Conservation (phyloP, 208 protist genomes). For the Trypanosoma vivax region DNA sequence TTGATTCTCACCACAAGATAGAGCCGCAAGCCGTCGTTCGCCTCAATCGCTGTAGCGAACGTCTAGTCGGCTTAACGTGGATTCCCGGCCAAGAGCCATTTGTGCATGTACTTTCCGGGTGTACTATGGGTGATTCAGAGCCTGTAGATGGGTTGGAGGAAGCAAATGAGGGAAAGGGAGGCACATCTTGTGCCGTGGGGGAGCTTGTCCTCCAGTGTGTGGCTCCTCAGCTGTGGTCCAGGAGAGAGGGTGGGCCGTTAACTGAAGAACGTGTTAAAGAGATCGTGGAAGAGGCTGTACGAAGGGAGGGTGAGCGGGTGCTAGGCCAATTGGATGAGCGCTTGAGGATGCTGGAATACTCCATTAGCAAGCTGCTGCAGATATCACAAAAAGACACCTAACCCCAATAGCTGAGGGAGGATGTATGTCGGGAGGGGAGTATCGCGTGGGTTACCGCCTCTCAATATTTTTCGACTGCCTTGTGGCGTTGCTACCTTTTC, state of each 20-base stretch:
- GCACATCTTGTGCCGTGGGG: background rate
- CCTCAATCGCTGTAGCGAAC: background rate
- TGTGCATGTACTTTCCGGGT: constrained; percentile 16
- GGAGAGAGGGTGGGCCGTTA: background rate
- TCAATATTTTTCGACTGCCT: too few species aligned
- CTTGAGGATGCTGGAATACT: constrained; percentile 15
- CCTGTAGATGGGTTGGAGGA: background rate
- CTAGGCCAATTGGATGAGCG: constrained; percentile 13
- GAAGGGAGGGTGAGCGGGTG: constrained; percentile 15
- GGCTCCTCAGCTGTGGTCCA: constrained; percentile 1
- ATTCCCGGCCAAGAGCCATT: background rate
- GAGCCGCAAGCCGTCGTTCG: constrained; percentile 2
- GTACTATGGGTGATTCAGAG: too few species aligned
- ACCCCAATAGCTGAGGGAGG: too few species aligned
- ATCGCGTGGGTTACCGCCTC: too few species aligned
- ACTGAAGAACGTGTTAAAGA: background rate
- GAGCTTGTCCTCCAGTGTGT: constrained; percentile 4
- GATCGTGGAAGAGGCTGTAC: constrained; percentile 18
- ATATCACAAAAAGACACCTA: too few species aligned
- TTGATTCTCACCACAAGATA: background rate
- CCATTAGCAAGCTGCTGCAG: constrained; percentile 7
- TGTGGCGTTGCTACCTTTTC: too few species aligned
- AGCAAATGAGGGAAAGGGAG: background rate
- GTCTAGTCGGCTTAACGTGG: constrained; percentile 9
- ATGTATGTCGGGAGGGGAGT: too few species aligned